Evolutionary conservation across 306 rosid species (phyloP).

Genomic region (Corylus heterophylla): DNA sequence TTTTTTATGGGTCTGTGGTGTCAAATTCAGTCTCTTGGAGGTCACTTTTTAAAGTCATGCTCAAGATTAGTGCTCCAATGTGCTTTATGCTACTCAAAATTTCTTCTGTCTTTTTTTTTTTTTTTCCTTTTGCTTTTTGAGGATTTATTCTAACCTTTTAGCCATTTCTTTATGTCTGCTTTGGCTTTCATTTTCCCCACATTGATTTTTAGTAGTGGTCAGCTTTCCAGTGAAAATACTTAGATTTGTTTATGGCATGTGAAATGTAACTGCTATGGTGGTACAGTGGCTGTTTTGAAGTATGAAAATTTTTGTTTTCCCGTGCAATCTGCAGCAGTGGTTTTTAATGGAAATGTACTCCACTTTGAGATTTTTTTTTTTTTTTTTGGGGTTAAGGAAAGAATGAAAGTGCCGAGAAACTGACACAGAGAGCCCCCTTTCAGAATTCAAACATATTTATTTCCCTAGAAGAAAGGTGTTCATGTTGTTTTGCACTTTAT

Average conservation of each 20-base stretch:
- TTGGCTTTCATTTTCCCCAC: background rate
- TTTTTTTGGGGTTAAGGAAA: background rate
- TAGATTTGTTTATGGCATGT: background rate
- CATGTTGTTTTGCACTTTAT: too few species aligned
- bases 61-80: background rate
- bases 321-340: slow-evolving; percentile 9
- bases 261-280: background rate
- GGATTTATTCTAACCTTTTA: background rate
- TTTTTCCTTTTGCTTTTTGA: background rate
- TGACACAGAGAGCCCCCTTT: too few species aligned
- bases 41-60: background rate
- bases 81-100: background rate
- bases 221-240: background rate
- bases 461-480: background rate
- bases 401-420: too few species aligned
- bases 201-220: background rate
- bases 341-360: slow-evolving; percentile 6
- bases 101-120: background rate
- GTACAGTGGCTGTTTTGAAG: background rate
- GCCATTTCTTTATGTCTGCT: background rate
- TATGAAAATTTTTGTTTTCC: background rate
- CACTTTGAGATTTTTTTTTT: background rate
- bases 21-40: background rate
- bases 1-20: background rate
- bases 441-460: too few species aligned